Evolutionary conservation across 129 eudicot species (phyloP).

Genomic region (Artemisia argyi): DNA sequence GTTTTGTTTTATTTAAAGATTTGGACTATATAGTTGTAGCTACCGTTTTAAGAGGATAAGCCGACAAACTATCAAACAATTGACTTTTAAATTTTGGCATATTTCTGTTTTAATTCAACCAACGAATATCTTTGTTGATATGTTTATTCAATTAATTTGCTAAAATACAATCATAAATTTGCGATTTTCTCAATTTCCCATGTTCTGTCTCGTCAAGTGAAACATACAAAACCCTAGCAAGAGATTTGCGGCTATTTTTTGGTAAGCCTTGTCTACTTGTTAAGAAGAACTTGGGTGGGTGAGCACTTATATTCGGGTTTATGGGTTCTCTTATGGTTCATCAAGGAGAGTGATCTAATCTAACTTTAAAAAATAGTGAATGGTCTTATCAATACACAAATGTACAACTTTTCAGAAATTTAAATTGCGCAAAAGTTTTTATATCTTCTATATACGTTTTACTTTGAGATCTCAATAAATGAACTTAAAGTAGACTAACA

Average conservation of each 20-base stretch:
- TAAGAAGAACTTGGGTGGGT: too few relatives aligned
- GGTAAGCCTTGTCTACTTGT: background rate
- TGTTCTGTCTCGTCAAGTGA: slow-evolving; percentile 12
- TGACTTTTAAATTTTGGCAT: background rate
- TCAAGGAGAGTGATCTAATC: too few relatives aligned
- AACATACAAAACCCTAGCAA: slow-evolving; percentile 3
- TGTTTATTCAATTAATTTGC: background rate
- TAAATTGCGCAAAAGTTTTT: too few relatives aligned
- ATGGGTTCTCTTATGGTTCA: too few relatives aligned
- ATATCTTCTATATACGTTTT: too few relatives aligned
- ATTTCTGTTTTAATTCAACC: slow-evolving; percentile 11
- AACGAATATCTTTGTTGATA: background rate
- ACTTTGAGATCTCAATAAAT: too few relatives aligned
- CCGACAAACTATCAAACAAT: slow-evolving; percentile 17
- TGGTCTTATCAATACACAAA: too few relatives aligned
- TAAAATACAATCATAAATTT: background rate
- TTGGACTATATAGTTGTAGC: slow-evolving; percentile 1
- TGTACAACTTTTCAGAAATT: too few relatives aligned
- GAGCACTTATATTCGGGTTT: too few relatives aligned
- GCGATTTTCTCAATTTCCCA: slow-evolving; percentile 17
- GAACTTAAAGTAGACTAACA: too few relatives aligned
- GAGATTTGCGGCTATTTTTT: background rate
- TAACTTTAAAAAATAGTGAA: too few relatives aligned
- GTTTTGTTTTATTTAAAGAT: background rate
- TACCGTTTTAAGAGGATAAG: slow-evolving; percentile 16